Percentiles rank a stretch among this genome's conserved stretches.
phyloP scores from a whole-genome alignment of 1,139 yeast genomes.

The Zygosaccharomyces pseudobailii region DNA sequence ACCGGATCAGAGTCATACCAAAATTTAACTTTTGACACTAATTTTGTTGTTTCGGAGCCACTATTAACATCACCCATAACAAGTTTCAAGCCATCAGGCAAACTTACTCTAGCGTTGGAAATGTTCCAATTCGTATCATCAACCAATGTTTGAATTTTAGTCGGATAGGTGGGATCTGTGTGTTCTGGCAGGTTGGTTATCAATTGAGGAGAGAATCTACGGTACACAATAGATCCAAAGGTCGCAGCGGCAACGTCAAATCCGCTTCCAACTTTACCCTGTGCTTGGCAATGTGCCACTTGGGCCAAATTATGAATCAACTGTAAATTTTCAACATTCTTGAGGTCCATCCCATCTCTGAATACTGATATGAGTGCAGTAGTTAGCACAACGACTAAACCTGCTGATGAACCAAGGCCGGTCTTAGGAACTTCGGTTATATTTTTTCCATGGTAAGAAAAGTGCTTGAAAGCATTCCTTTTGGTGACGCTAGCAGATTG shows the following conservation, averaged over 20 bases:
- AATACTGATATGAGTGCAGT: slow-evolving; percentile 59
- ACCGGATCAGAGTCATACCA: slow-evolving; percentile 62
- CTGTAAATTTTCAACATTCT: slow-evolving; percentile 22
- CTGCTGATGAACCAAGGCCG: slow-evolving; percentile 95
- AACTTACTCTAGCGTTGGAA: slow-evolving; percentile 45
- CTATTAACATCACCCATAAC: slow-evolving; percentile 91
- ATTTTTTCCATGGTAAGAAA: slow-evolving; percentile 54
- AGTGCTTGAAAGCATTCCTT: slow-evolving; percentile 39
- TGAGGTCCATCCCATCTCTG: slow-evolving; percentile 35
- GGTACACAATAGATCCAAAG: slow-evolving; percentile 80
- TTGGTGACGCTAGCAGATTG: slow-evolving; percentile 45
- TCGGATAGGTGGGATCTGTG: slow-evolving; percentile 21
- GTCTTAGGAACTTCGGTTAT: slow-evolving; percentile 83
- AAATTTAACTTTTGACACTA: slow-evolving; percentile 66
- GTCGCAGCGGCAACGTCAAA: slow-evolving; percentile 96
- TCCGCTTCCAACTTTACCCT: slow-evolving; percentile 92
- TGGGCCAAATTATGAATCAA: slow-evolving; percentile 78
- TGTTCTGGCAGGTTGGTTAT: slow-evolving; percentile 40
- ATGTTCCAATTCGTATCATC: slow-evolving; percentile 56
- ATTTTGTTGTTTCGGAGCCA: slow-evolving; percentile 90
- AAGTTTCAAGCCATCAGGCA: slow-evolving; percentile 65
- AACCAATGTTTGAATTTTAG: slow-evolving; percentile 38
- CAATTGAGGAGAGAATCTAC: slow-evolving; percentile 58
- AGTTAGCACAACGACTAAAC: slow-evolving; percentile 75
- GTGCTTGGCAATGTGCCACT: slow-evolving; percentile 88